Percentiles rank a stretch among this genome's conserved stretches.
phyloP scores from a whole-genome alignment of 2,329 filamentous ascomycete genomes.

The Phyllachora maydis region DNA sequence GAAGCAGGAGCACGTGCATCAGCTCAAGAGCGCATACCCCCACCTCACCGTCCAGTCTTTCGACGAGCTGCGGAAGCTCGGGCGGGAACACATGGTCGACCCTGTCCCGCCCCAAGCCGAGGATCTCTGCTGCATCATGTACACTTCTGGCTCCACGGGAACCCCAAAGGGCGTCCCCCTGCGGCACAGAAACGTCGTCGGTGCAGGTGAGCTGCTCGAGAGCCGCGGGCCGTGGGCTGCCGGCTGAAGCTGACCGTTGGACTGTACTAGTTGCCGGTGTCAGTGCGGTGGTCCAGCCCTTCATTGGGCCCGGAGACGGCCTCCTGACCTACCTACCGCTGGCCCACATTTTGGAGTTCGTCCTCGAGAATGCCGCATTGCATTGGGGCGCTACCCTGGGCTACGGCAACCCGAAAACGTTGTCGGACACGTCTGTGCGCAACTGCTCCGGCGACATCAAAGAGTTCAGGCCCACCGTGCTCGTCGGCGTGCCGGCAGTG shows the following conservation, averaged over 20 bases:
- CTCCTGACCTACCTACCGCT: conserved; percentile 71
- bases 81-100: conserved; percentile 43
- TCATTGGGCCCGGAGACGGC: conserved; percentile 57
- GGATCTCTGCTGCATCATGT: conserved; percentile 55
- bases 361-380: conserved; percentile 68
- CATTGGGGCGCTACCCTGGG: conserved; percentile 81
- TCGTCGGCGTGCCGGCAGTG: conserved; percentile 74
- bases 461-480: conserved; percentile 63
- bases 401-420: conserved; percentile 70
- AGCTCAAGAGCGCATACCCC: conserved; percentile 25
- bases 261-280: conserved; percentile 49
- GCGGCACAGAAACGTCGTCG: conserved; percentile 55
- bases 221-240: no score
- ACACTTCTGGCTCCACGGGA: conserved; percentile 65
- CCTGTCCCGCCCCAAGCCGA: conserved; percentile 48
- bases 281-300: conserved; percentile 53
- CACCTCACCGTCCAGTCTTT: conserved; percentile 25
- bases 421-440: conserved; percentile 62
- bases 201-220: conserved; percentile 43
- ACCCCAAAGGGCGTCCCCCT: conserved; percentile 65
- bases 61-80: conserved; percentile 27
- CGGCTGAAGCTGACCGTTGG: not conserved
- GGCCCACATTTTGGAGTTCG: conserved; percentile 77
- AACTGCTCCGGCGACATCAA: conserved; percentile 79
- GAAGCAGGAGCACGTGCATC: conserved; percentile 26